These are phyloP conservation scores for Hansenula anomala DNA, from an alignment of 1,139 yeast species.

Conservation along the genomic window DNA sequence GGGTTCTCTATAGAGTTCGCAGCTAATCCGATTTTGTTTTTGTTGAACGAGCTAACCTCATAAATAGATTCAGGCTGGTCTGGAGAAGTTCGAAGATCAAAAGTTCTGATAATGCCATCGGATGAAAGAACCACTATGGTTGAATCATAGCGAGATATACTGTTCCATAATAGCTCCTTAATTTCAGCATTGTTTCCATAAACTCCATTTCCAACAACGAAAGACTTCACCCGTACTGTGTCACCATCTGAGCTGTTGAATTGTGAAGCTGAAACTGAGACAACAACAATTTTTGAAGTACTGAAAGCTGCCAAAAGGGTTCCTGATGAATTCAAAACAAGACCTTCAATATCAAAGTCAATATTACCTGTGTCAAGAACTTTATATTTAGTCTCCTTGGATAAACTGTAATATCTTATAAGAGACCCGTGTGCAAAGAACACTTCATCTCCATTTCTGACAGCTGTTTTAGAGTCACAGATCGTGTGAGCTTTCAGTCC, in stretches of 20 bases:
- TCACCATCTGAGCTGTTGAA: constrained; percentile 6
- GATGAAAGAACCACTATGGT: constrained; percentile 33
- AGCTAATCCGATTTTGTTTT: constrained; percentile 25
- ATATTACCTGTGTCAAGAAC: constrained; percentile 14
- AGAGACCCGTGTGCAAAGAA: constrained; percentile 25
- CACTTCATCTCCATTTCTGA: constrained; percentile 22
- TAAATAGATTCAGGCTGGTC: constrained; percentile 22
- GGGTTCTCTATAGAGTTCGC: constrained; percentile 27
- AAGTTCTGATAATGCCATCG: constrained; percentile 31
- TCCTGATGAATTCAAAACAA: constrained; percentile 34
- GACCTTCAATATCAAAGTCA: constrained; percentile 26
- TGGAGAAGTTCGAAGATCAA: constrained; percentile 27
- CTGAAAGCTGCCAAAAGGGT: constrained; percentile 37
- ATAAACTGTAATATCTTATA: constrained; percentile 23
- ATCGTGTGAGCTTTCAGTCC: too few relatives aligned
- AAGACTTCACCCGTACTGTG: constrained; percentile 12
- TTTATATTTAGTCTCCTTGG: constrained; percentile 10
- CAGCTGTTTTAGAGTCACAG: constrained; percentile 5
- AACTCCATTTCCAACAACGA: constrained; percentile 15
- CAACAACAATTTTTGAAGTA: constrained; percentile 27
- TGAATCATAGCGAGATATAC: constrained; percentile 34
- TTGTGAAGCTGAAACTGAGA: constrained; percentile 26
- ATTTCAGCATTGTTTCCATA: constrained; percentile 7
- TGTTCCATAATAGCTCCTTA: constrained; percentile 38
- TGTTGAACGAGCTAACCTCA: constrained; percentile 17